Percentiles rank a stretch among this genome's conserved stretches.
These are phyloP conservation scores for Dactylella cylindrospora DNA, from an alignment of 2,329 filamentous ascomycete species.

Conservation along the genomic window DNA sequence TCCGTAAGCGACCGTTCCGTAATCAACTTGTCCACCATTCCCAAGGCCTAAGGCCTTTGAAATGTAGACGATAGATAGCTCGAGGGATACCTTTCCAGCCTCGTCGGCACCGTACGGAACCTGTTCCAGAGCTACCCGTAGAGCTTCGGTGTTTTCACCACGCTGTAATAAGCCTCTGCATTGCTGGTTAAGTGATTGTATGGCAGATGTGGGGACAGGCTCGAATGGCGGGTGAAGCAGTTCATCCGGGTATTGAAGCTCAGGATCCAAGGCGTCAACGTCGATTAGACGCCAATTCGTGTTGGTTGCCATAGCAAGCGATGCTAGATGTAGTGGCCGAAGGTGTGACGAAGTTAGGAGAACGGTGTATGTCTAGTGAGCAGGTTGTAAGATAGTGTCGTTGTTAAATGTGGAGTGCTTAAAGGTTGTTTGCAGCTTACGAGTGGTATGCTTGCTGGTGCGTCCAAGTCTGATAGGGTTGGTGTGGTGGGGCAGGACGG, in stretches of 20 bases:
- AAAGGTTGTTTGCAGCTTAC: slow-evolving; percentile 6
- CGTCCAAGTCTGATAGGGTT: too few relatives aligned
- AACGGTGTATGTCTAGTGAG: too few relatives aligned
- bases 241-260: slow-evolving; percentile 48
- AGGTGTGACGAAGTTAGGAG: not conserved
- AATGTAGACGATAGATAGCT: not conserved
- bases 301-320: slow-evolving; percentile 26
- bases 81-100: slow-evolving; percentile 46
- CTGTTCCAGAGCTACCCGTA: slow-evolving; percentile 46
- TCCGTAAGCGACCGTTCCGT: slow-evolving; percentile 44
- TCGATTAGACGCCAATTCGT: slow-evolving; percentile 49
- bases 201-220: slow-evolving; percentile 42
- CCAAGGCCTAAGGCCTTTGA: not conserved
- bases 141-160: slow-evolving; percentile 47
- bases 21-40: not conserved
- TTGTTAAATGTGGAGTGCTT: slow-evolving; percentile 6
- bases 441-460: too few relatives aligned
- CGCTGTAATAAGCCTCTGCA: slow-evolving; percentile 47
- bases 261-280: slow-evolving; percentile 48
- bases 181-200: slow-evolving; percentile 46
- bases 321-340: not conserved
- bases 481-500: too few relatives aligned
- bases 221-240: slow-evolving; percentile 47
- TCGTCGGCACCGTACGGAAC: slow-evolving; percentile 49
- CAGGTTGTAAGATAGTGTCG: too few relatives aligned